phyloP scores from a whole-genome alignment of 139 green algal genomes.

The Chlorella vulgaris region DNA sequence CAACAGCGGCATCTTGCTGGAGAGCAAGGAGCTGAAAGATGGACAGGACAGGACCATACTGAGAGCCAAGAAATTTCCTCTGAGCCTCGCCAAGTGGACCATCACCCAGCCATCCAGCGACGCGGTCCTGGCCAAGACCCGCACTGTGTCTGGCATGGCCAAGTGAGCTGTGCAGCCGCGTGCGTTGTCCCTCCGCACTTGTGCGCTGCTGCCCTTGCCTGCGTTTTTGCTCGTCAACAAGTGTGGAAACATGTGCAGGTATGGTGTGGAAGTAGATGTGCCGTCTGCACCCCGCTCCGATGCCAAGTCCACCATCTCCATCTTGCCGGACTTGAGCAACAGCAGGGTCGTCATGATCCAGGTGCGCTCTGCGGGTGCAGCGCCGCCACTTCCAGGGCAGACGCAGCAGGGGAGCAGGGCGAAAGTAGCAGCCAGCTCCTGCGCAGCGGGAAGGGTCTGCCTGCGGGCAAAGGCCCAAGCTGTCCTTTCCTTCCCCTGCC shows the following conservation, averaged over 20 bases:
- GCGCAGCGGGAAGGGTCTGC: neutral
- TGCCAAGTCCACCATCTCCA: neutral
- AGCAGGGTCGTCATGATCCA: conserved; percentile 6
- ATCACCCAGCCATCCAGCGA: neutral
- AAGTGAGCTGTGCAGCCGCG: too few relatives aligned
- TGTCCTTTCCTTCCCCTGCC: neutral
- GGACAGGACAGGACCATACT: neutral
- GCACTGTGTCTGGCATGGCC: neutral
- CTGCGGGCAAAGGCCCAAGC: neutral
- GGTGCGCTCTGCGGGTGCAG: too few relatives aligned
- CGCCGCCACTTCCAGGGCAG: too few relatives aligned
- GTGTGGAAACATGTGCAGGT: too few relatives aligned
- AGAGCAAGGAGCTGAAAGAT: conserved; percentile 1
- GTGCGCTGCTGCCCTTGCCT: too few relatives aligned
- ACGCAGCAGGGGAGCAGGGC: neutral
- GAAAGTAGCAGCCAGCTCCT: neutral
- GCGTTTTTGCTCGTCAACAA: too few relatives aligned
- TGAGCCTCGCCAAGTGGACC: conserved; percentile 19
- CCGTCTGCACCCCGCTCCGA: neutral
- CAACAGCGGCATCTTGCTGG: neutral
- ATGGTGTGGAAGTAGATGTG: conserved; percentile 1
- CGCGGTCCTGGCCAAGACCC: conserved; percentile 6
- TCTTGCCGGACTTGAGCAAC: conserved; percentile 1
- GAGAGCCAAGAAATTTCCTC: neutral
- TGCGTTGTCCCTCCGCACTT: too few relatives aligned